Evolutionary conservation across 139 green algal genomes (phyloP).

Genomic region (Tetradesmus lagerheimii): DNA sequence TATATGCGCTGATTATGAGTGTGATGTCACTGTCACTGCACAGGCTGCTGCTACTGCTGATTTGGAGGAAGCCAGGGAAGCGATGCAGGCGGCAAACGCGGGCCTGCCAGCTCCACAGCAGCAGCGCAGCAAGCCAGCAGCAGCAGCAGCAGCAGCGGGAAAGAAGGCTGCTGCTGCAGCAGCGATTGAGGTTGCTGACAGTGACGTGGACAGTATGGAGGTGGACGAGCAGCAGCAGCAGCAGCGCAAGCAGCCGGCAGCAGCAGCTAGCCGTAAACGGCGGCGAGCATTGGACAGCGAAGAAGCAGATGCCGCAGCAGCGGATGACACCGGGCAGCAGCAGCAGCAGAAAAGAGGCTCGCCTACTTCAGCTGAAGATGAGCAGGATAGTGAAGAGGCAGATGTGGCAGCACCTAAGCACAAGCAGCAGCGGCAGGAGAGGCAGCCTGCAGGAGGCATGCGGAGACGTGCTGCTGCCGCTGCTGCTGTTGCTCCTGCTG

Average conservation of each 20-base stretch:
- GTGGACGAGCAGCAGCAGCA: slow-evolving; percentile 1
- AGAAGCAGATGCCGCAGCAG: not conserved
- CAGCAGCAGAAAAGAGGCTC: not conserved
- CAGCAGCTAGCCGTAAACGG: not conserved
- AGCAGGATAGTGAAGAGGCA: not conserved
- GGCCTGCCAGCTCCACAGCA: not conserved
- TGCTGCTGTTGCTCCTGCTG: not conserved
- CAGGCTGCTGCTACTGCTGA: slow-evolving; percentile 12
- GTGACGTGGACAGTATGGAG: slow-evolving; percentile 19
- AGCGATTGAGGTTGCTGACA: not conserved
- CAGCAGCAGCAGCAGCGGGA: slow-evolving; percentile 10
- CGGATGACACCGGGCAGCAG: not conserved
- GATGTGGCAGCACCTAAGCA: not conserved
- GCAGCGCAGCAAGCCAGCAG: slow-evolving; percentile 1
- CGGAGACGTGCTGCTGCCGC: not conserved
- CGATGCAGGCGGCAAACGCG: not conserved
- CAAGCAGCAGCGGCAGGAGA: not conserved
- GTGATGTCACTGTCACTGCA: not conserved
- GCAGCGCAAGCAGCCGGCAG: not conserved
- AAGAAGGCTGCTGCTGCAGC: not conserved
- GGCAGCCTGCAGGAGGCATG: not conserved
- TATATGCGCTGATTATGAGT: not conserved
- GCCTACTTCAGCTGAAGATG: not conserved
- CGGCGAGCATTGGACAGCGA: not conserved
- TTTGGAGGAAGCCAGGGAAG: not conserved